Conservation (phyloP, 2,329 filamentous ascomycete genomes). For the Cercospora brassicicola region DNA sequence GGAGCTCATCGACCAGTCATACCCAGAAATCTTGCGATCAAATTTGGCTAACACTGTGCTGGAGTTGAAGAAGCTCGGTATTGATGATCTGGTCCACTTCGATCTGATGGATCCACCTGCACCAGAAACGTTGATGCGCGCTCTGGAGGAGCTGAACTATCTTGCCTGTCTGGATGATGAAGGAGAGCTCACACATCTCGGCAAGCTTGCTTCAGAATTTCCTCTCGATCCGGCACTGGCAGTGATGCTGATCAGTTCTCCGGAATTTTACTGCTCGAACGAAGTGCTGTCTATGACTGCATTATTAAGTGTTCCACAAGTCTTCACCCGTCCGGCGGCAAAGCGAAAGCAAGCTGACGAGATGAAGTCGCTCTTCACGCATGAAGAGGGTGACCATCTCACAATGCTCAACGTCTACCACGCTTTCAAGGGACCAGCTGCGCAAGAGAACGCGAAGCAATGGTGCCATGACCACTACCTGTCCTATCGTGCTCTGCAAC, state of each 20-base stretch:
- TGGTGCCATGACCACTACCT: slow-evolving; percentile 99
- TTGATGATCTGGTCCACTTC: slow-evolving; percentile 95
- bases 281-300: slow-evolving; percentile 95
- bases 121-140: slow-evolving; percentile 97
- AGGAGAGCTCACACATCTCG: slow-evolving; percentile 83
- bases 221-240: slow-evolving; percentile 90
- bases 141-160: slow-evolving; percentile 95
- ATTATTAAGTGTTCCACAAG: slow-evolving; percentile 87
- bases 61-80: slow-evolving; percentile 94
- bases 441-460: slow-evolving; percentile 72
- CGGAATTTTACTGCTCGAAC: slow-evolving; percentile 98
- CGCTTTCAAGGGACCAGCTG: slow-evolving; percentile 78
- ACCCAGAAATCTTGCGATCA: slow-evolving; percentile 91
- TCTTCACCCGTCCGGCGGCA: slow-evolving; percentile 84
- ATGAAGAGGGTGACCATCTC: slow-evolving; percentile 90
- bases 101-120: slow-evolving; percentile 98
- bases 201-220: slow-evolving; percentile 87
- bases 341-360: slow-evolving; percentile 90
- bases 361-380: slow-evolving; percentile 93
- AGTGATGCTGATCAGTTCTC: slow-evolving; percentile 96
- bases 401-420: slow-evolving; percentile 98
- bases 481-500: slow-evolving; percentile 81
- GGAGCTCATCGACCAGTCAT: slow-evolving; percentile 94
- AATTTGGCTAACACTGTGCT: slow-evolving; percentile 94
- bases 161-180: slow-evolving; percentile 95